These are phyloP conservation scores for Calonectria hawksworthii DNA, from an alignment of 2,329 filamentous ascomycete species.

Conservation along the genomic window DNA sequence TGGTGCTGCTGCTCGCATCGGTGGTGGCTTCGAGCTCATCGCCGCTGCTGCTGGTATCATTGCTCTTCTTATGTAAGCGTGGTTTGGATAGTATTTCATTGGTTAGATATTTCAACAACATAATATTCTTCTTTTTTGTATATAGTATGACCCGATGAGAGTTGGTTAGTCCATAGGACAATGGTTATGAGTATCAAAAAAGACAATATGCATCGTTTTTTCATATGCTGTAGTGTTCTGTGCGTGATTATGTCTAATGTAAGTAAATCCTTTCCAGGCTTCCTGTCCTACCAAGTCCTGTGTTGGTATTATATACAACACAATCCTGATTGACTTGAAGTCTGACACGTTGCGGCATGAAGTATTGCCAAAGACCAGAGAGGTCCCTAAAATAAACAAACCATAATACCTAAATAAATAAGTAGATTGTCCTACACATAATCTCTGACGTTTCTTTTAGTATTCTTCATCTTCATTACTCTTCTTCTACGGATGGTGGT, in stretches of 20 bases:
- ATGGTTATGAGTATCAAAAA: constrained; percentile 42
- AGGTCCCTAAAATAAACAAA: too few relatives aligned
- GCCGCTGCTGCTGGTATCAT: constrained; percentile 50
- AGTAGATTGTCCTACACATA: too few relatives aligned
- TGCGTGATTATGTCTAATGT: neutral
- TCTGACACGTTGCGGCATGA: too few relatives aligned
- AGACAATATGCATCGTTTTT: constrained; percentile 31
- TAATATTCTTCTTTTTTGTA: constrained; percentile 48
- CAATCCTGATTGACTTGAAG: too few relatives aligned
- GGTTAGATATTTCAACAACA: constrained; percentile 39
- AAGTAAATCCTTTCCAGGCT: neutral
- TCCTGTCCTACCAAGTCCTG: too few relatives aligned
- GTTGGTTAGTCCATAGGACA: constrained; percentile 43
- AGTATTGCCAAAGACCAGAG: too few relatives aligned
- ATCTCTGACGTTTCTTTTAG: too few relatives aligned
- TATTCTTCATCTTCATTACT: too few relatives aligned
- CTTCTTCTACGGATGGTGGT: too few relatives aligned
- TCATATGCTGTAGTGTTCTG: neutral
- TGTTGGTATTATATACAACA: too few relatives aligned
- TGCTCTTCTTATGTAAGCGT: constrained; percentile 52
- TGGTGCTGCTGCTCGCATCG: constrained; percentile 50
- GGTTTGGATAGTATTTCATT: constrained; percentile 36
- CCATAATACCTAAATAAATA: too few relatives aligned
- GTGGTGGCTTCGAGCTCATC: constrained; percentile 45
- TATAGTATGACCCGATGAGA: constrained; percentile 46